Conservation (phyloP, 345 rosid species). For the Sisymbrium altissimum region DNA sequence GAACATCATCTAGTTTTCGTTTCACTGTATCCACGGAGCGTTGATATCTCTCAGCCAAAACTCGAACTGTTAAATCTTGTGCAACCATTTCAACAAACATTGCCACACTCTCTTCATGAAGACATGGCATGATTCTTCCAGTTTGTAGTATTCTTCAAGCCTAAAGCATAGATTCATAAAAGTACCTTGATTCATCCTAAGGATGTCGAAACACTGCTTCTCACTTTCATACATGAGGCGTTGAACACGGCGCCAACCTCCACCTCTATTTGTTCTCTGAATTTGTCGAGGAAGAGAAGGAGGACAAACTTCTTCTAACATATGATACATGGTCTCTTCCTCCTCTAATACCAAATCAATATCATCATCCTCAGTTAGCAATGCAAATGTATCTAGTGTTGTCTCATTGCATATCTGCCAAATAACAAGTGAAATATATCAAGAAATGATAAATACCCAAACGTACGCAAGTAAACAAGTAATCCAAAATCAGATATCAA, state of each 20-base stretch:
- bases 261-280: too few species aligned
- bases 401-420: not conserved
- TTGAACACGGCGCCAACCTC: too few species aligned
- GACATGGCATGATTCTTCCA: not conserved
- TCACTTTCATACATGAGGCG: too few species aligned
- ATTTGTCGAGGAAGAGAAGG: too few species aligned
- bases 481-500: too few species aligned
- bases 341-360: not conserved
- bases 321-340: not conserved
- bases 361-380: not conserved
- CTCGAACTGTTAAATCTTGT: not conserved
- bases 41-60: not conserved
- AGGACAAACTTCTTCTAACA: not conserved
- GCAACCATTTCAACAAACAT: not conserved
- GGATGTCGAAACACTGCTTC: too few species aligned
- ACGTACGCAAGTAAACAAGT: too few species aligned
- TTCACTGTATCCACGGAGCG: not conserved
- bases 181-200: too few species aligned
- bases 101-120: not conserved
- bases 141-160: not conserved
- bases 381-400: not conserved
- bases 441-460: too few species aligned
- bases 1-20: not conserved
- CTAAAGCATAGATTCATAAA: too few species aligned
- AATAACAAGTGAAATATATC: not conserved